Percentiles rank a stretch among this genome's conserved stretches.
Evolutionary conservation across 192 early-diverging fungal species (phyloP).

Genomic region (Fimicolochytrium jonesii): DNA sequence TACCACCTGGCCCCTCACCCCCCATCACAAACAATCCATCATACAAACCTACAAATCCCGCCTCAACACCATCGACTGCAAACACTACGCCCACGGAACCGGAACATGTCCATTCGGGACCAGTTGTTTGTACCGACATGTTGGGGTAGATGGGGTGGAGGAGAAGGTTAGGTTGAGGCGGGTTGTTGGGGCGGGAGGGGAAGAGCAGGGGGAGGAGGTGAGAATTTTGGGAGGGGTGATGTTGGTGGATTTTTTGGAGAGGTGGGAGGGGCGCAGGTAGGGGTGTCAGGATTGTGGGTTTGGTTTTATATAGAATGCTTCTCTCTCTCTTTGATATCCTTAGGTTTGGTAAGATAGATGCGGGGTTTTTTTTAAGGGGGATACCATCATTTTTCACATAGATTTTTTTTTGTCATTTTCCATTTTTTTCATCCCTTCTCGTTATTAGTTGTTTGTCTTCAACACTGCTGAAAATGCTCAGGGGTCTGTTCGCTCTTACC

Average conservation of each 20-base stretch:
- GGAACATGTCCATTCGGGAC: slow-evolving; percentile 53
- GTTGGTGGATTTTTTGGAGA: slow-evolving; percentile 43
- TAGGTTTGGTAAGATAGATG: no score
- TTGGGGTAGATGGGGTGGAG: slow-evolving; percentile 30
- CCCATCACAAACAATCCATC: slow-evolving; percentile 32
- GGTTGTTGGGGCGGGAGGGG: slow-evolving; percentile 25
- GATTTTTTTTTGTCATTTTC: no score
- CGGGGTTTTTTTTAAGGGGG: no score
- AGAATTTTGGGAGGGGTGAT: slow-evolving; percentile 27
- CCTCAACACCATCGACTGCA: slow-evolving; percentile 45
- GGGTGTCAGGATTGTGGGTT: no score
- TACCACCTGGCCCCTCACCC: slow-evolving; percentile 28
- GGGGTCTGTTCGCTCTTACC: no score
- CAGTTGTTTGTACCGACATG: slow-evolving; percentile 48
- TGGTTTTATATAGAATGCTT: no score
- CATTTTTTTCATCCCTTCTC: no score
- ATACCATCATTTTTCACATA: no score
- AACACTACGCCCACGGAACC: slow-evolving; percentile 41
- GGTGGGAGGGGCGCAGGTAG: no score
- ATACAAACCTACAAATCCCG: slow-evolving; percentile 43
- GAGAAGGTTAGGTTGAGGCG: slow-evolving; percentile 33
- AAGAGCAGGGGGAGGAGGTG: slow-evolving; percentile 30
- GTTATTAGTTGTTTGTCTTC: no score
- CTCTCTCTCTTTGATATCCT: no score
- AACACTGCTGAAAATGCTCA: no score